Evolutionary conservation across 768 basidiomycete genomes (phyloP), one percentile per base, ranked within the genome.

Genomic region (Trametes maxima): DNA sequence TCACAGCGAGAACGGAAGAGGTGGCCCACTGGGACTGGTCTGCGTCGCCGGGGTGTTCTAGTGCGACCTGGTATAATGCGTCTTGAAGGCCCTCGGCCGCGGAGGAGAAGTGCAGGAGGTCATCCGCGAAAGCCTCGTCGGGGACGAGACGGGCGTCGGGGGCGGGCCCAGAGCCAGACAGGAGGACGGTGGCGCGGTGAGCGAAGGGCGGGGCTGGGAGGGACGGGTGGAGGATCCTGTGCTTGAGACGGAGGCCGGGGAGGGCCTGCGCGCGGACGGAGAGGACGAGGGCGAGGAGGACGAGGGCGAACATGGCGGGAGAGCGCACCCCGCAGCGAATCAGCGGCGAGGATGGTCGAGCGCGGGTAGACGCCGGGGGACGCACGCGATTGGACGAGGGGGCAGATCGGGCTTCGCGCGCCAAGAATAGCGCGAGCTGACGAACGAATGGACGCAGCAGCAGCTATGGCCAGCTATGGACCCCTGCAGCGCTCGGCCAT

Each of bases 1-100:
- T 64, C 61, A 89, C 86, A 56, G 79, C 78, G 74, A 86, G 86
- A 51, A 88, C 84, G 36, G 87, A 83, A 0, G 84, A 85, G 47
- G 84, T 73, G 67, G 80, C 80, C 81, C 84, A 87, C 64, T 79
- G 78, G 59, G 79, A 64, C 40, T 65, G 66, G 57, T 79, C 79
- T 21, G 70, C 71, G 22, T 75, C 76, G 40, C 76, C 81, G 51
- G 83, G 77, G 58, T 68, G 78, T 62, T 77, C 75, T 64, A 94
- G 76, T 46, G 92, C 88, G 47, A 93, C 74, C 75, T 93, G 90
- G 73, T 92, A 92, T 57, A 88, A 73, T 16, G 82, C 79, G 47
- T 73, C 76, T 33, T 68, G 52, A 58, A 63, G 54, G 64, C 69
- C 60, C 59, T 78, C 72, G 33, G 82, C 69, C 17, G 68, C 65